Percentiles rank a stretch among this genome's conserved stretches.
phyloP scores from a whole-genome alignment of 306 rosid genomes.

The Lablab purpureus region DNA sequence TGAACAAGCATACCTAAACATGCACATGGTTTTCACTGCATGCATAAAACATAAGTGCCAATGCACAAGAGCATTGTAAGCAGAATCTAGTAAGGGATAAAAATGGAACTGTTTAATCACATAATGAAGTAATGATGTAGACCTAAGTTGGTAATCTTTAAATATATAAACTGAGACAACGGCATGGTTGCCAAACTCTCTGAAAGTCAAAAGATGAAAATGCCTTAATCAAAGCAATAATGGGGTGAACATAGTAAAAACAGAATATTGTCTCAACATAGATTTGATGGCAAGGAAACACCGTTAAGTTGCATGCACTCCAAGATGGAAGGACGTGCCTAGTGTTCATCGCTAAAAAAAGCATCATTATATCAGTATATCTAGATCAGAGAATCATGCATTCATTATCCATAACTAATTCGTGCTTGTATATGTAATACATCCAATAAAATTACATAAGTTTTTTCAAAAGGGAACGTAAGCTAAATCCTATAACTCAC shows the following conservation, averaged over 20 bases:
- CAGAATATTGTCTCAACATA: conserved; percentile 1
- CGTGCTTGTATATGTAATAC: conserved; percentile 26
- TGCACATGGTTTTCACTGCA: conserved; percentile 26
- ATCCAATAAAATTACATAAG: neutral
- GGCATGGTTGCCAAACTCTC: conserved; percentile 15
- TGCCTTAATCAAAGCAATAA: neutral
- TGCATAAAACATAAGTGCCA: conserved; percentile 4
- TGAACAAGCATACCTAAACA: conserved; percentile 25
- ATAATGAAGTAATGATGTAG: neutral
- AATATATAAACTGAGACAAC: conserved; percentile 1
- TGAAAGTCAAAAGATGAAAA: conserved; percentile 23
- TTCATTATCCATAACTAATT: neutral
- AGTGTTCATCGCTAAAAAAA: conserved; percentile 1
- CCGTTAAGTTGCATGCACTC: neutral
- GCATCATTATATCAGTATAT: neutral
- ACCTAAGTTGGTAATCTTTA: conserved; percentile 27
- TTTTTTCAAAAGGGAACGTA: conserved; percentile 21
- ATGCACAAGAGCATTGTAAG: conserved; percentile 35
- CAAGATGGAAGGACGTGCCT: neutral
- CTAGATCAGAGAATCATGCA: conserved; percentile 11
- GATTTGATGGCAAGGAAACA: conserved; percentile 15
- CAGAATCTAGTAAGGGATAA: conserved; percentile 18
- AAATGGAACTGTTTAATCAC: neutral
- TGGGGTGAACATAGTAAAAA: neutral
- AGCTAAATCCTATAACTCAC: conserved; percentile 63